These are phyloP conservation scores for Globisporangium cylindrosporum DNA, from an alignment of 352 stramenopile species.

Conservation along the genomic window DNA sequence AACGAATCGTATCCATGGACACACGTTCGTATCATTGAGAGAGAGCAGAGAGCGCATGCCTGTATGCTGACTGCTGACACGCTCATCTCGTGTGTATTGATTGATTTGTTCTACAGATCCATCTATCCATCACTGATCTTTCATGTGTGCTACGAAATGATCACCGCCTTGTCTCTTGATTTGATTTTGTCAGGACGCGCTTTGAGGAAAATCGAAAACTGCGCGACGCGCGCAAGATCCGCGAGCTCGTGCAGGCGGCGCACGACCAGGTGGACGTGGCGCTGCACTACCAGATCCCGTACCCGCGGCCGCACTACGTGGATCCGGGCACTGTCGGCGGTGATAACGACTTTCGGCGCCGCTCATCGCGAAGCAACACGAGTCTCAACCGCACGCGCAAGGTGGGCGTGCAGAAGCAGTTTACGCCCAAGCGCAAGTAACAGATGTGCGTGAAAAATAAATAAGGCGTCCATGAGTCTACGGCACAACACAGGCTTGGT, in stretches of 20 bases:
- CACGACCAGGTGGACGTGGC: conserved; percentile 78
- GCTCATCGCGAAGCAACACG: conserved; percentile 52
- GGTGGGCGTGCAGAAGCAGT: conserved; percentile 45
- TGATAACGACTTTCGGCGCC: conserved; percentile 63
- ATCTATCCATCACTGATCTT: not conserved
- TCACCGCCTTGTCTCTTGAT: not conserved
- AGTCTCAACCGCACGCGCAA: conserved; percentile 40
- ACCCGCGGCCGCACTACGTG: conserved; percentile 73
- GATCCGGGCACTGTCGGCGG: conserved; percentile 76
- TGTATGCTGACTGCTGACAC: not conserved
- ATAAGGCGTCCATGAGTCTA: not conserved
- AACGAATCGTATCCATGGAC: conserved; percentile 9
- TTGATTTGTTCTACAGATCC: not conserved
- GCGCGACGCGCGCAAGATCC: conserved; percentile 26
- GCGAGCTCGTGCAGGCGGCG: conserved; percentile 49
- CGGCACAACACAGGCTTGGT: not conserved
- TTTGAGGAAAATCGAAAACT: conserved; percentile 69
- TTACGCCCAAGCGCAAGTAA: conserved; percentile 28
- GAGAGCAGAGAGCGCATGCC: not conserved
- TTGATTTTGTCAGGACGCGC: conserved; percentile 25
- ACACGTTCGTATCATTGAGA: not conserved
- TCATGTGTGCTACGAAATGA: not conserved
- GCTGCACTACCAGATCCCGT: conserved; percentile 84
- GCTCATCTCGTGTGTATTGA: not conserved
- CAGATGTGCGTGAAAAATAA: conserved; percentile 4